Base-by-base conservation (phyloP, 192 early-diverging fungal species). In the Funneliformis geosporum region DNA sequence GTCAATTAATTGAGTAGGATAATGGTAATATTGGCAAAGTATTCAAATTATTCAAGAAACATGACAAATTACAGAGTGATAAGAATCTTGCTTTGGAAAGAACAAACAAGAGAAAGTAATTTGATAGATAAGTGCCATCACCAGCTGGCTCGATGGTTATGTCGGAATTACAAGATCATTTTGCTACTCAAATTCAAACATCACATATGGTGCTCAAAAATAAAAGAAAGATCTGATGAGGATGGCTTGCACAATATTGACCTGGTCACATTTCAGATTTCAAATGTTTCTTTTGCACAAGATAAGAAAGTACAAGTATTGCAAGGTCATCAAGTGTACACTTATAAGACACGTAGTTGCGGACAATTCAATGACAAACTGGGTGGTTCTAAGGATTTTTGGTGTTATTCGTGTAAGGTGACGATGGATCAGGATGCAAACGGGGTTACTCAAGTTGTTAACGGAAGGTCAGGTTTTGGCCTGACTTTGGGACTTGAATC, bases 41-140 rank as follows among this genome's bases (percentile, higher is more conserved):
- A 33, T 33, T 33, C 33, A 33, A 33, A 33, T 33, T 33, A 2
- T 33, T 2, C 33, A 33, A 33, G 33, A 33, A 33, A 33, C 2
- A 33, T 2, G 33, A 33, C 33, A 33, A 33, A 33, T 33, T 33
- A 33, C 33, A 33, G 33, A 33, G 33, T 2, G 33, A 33, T 2
- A 33, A 33, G 33, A 2, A 33, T 33, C 66, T 68, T 68, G 66
- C 66, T 28, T 25, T 68, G 39, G 25, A 25, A 40, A 28, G 66
- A 68, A 68, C 25, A 68, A 28, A 68, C 25, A 68, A 68, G 66
- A 18, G 25, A 68, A 27, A 68, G 39, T 28, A 2, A 68, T 68
- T 68, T 68, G 39, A 68, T 68, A 6, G 27, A 68, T 68, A 2
- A 68, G 23, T 68, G 66, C 66, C 66, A 68, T 68, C 66, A 68